Evolutionary conservation across 2,329 filamentous ascomycete genomes (phyloP), one percentile per base, ranked within the genome.

Genomic region (Eurotiales sp.): DNA sequence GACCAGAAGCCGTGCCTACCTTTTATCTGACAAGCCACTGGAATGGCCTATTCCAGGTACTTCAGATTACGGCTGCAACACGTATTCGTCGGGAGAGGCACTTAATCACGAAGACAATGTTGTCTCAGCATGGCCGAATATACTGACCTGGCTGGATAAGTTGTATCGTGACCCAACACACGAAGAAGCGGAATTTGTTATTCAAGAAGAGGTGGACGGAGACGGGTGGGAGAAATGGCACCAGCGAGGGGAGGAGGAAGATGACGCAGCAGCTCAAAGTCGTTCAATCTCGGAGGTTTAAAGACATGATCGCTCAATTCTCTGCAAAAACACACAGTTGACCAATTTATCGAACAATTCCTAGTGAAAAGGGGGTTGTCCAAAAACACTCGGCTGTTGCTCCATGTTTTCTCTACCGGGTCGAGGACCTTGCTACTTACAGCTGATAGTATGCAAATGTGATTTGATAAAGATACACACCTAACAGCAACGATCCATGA

Each of bases 31-130:
- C 0, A 71, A 80, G 3, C 76, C 79, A 0, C 58, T 79, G 0
- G 79, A 80, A 36, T 75, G 71, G 1, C 77, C 78, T 1, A 66
- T 89, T 6, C 71, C 78, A 0, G 78, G 79, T 0, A 72, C 79
- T 1, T 62, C 73, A 1, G 77, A 79, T 8, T 72, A 79, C 39
- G 85, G 86, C 4, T 86, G 82, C 56, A 86, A 86, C 4, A 78
- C 83, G 55, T 86, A 86, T 67, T 85, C 85, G n/a, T 80, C 84
- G 1, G 85, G 85, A 3, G 82, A 87, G 55, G 59, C 69, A 1
- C 63, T 75, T 29, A 75, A 82, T 60, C 71, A 72, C 7, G 88
- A 95, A 65, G 73, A 75, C 32, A 78, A 88, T 55, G 76, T 91
- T 47, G 72, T 85, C 11, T 65, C 64, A 10, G 77, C 80, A 0